Base-by-base conservation (phyloP, 148 eudicot genomes). In the Camellia lanceoleosa region DNA sequence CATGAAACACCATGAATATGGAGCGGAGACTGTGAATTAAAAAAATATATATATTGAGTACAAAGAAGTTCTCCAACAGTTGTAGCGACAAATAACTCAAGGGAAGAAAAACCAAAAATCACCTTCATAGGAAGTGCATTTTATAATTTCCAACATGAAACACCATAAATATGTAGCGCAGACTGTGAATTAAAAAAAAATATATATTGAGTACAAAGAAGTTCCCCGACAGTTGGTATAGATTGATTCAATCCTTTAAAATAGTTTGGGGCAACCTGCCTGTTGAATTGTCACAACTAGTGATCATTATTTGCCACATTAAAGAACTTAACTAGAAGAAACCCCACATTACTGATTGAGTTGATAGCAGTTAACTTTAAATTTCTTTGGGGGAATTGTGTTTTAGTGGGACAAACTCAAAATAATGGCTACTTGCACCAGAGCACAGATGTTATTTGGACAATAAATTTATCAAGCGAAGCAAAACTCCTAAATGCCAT, bases 251-350 rank as follows among this genome's bases (percentile, higher is more conserved):
- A 7, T 49, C 52, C 7, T 49, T 49, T 7, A 49, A 2, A 4
- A 4, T 5, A 49, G 7, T 49, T 49, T 49, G 52, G 52, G 52
- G 52, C 52, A 49, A 49, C 52, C 52, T 49, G 61, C 16, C 61
- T 58, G 38, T 58, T 58, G 61, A 58, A 58, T 58, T 58, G 61
- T 58, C 12, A 58, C 61, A 58, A 4, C 61, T 14, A 58, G 11
- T 58, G 13, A 63, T 20, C 16, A 30, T 66, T 41, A 66, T 38
- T 30, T 66, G 70, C 44, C 72, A 13, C 72, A 68, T 43, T 68
- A 7, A n/a, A 68, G 72, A 68, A 68, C 52, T 68, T 13, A 68
- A 43, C 52, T 68, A 44, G 19, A 42, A 68, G 19, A 68, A 66
- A 66, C 44, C 38, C 61, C 61, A 58, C 12, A 58, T 58, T 30